Percentiles rank a stretch among this genome's conserved stretches.
Conservation (phyloP, 352 stramenopile genomes). For the Pythium brachiatum region DNA sequence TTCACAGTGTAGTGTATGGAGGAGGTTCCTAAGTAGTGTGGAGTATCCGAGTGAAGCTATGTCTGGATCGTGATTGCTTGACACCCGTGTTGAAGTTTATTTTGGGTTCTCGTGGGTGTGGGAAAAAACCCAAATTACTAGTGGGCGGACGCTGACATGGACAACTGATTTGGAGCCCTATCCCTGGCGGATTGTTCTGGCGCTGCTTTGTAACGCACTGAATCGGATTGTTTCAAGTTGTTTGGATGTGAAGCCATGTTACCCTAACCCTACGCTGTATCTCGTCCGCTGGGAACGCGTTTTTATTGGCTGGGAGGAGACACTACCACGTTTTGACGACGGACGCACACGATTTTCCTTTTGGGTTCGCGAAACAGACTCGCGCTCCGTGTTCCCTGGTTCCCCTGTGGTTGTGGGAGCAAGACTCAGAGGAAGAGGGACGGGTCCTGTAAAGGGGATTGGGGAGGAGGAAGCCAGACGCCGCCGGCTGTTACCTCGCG, state of each 20-base stretch:
- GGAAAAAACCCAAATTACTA: background rate
- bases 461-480: conserved; percentile 14
- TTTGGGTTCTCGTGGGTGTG: background rate
- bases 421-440: background rate
- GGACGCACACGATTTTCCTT: background rate
- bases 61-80: background rate
- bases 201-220: conserved; percentile 5
- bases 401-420: conserved; percentile 1
- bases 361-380: conserved; percentile 1
- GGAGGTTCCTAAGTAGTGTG: background rate
- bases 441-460: conserved; percentile 4
- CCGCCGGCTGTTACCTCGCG: conserved; percentile 12
- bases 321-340: conserved; percentile 16
- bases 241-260: conserved; percentile 6
- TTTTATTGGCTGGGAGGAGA: conserved; percentile 22
- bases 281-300: background rate
- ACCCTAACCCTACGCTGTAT: conserved; percentile 2
- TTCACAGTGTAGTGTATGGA: conserved; percentile 22
- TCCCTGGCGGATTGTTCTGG: conserved; percentile 1
- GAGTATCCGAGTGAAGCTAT: conserved; percentile 18
- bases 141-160: background rate
- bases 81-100: conserved; percentile 2
- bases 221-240: background rate
- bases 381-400: background rate
- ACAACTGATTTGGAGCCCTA: background rate